Evolutionary conservation across 2,329 filamentous ascomycete species (phyloP).

Genomic region (Botrytis fragariae): DNA sequence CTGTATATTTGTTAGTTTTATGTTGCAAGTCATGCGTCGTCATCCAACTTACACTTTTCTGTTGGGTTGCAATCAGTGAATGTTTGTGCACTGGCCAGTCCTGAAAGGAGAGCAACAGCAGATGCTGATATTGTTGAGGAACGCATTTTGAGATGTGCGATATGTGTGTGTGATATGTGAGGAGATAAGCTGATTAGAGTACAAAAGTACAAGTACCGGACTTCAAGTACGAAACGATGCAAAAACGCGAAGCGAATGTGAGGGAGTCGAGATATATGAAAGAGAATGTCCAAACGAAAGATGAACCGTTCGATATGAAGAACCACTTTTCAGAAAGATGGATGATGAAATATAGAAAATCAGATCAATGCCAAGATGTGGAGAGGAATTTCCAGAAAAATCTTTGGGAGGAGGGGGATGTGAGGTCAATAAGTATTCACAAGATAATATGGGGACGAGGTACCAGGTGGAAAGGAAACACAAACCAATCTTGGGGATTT

Average conservation of each 20-base stretch:
- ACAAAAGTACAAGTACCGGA: background rate
- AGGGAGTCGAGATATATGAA: background rate
- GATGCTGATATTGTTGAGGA: conserved; percentile 27
- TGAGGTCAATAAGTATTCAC: conserved; percentile 12
- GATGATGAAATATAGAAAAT: conserved; percentile 11
- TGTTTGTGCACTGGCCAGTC: conserved; percentile 22
- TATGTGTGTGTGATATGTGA: background rate
- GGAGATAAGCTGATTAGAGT: background rate
- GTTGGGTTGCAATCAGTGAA: conserved; percentile 22
- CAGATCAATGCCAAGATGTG: conserved; percentile 12
- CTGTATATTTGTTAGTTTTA: conserved; percentile 29
- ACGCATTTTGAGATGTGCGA: conserved; percentile 28
- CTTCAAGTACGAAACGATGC: conserved; percentile 13
- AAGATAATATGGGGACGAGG: background rate
- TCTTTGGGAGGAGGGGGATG: background rate
- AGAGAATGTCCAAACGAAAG: conserved; percentile 5
- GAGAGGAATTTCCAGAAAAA: background rate
- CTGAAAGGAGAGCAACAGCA: conserved; percentile 18
- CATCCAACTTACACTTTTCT: conserved; percentile 17
- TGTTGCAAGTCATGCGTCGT: background rate
- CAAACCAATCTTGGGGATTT: background rate
- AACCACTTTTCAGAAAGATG: background rate
- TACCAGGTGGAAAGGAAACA: background rate
- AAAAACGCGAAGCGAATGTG: conserved; percentile 1
- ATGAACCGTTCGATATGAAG: background rate